These are phyloP conservation scores for Biscogniauxia mediterranea DNA, from an alignment of 2,329 filamentous ascomycete genomes.

Conservation along the genomic window DNA sequence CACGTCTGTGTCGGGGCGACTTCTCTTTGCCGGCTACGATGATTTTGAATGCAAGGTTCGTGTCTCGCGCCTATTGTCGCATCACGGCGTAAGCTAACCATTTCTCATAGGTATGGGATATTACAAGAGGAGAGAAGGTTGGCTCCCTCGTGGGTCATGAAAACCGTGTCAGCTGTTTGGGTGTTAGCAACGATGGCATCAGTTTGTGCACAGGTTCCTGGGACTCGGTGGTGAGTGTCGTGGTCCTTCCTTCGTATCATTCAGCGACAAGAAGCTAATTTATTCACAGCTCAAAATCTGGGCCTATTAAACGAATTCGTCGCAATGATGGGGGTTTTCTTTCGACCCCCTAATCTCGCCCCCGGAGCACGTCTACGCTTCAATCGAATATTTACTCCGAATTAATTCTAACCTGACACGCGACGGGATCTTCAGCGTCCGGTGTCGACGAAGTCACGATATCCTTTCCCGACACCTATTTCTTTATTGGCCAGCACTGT, in stretches of 20 bases:
- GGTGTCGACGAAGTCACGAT: slow-evolving; percentile 50
- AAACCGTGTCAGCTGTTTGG: slow-evolving; percentile 97
- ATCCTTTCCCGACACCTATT: slow-evolving; percentile 36
- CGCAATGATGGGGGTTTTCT: neutral
- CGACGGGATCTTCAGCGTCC: slow-evolving; percentile 41
- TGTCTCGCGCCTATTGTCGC: slow-evolving; percentile 10
- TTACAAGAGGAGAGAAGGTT: slow-evolving; percentile 93
- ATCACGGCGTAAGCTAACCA: slow-evolving; percentile 11
- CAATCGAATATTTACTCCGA: slow-evolving; percentile 30
- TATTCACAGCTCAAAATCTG: slow-evolving; percentile 74
- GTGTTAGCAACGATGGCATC: slow-evolving; percentile 98
- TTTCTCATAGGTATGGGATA: slow-evolving; percentile 81
- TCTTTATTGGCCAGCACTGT: slow-evolving; percentile 28
- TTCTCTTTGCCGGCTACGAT: slow-evolving; percentile 96
- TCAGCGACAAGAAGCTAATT: slow-evolving; percentile 42
- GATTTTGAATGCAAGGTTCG: slow-evolving; percentile 99
- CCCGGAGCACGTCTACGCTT: slow-evolving; percentile 6
- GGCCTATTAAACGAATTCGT: slow-evolving; percentile 61
- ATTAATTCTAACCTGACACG: slow-evolving; percentile 40
- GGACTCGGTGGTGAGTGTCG: slow-evolving; percentile 86
- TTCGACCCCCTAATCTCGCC: slow-evolving; percentile 3
- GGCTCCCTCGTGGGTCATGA: slow-evolving; percentile 96
- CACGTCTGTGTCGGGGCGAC: slow-evolving; percentile 91
- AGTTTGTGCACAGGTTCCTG: slow-evolving; percentile 99
- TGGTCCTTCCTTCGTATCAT: neutral